These are phyloP conservation scores for Cutaneotrichosporon sp. DNA, from an alignment of 1,284 basidiomycete genomes.

Conservation along the genomic window DNA sequence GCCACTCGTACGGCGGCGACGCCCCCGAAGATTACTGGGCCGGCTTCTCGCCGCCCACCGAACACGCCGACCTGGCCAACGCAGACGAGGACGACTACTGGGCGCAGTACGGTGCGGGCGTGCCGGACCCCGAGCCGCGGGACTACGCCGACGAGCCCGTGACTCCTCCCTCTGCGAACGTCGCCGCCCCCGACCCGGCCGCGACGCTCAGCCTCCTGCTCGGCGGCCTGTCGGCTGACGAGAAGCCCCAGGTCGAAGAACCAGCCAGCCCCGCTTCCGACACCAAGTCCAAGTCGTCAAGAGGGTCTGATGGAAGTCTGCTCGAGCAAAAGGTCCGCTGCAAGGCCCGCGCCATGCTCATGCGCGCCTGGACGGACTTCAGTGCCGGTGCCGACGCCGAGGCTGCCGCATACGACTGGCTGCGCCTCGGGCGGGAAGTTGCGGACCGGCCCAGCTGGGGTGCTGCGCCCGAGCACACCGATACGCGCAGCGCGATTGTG, in stretches of 20 bases:
- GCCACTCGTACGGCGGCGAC: background rate
- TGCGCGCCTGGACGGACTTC: slow-evolving; percentile 22
- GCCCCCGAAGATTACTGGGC: slow-evolving; percentile 33
- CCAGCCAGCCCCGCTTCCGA: background rate
- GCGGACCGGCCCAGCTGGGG: slow-evolving; percentile 17
- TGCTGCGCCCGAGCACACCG: background rate
- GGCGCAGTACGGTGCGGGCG: slow-evolving; percentile 34
- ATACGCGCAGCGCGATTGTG: slow-evolving; percentile 4
- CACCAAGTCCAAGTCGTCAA: background rate
- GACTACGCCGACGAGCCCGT: slow-evolving; percentile 4
- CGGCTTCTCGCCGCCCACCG: slow-evolving; percentile 21
- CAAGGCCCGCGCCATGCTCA: slow-evolving; percentile 22
- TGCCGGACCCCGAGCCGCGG: background rate
- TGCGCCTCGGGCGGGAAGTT: slow-evolving; percentile 24
- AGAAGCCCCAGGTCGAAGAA: background rate
- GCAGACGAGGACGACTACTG: slow-evolving; percentile 38
- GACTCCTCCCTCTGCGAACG: slow-evolving; percentile 5
- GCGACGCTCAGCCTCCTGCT: slow-evolving; percentile 13
- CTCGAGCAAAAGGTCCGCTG: slow-evolving; percentile 23
- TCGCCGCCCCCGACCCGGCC: slow-evolving; percentile 5
- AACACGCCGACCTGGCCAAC: slow-evolving; percentile 7
- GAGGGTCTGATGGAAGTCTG: background rate
- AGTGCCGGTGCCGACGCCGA: slow-evolving; percentile 21
- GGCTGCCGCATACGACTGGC: slow-evolving; percentile 34
- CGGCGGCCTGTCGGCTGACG: background rate